A percentile compares a stretch with the other conserved stretches of the same genome.
phyloP scores from a whole-genome alignment of 805 yeast genomes.

The Zygotorulaspora florentina region DNA sequence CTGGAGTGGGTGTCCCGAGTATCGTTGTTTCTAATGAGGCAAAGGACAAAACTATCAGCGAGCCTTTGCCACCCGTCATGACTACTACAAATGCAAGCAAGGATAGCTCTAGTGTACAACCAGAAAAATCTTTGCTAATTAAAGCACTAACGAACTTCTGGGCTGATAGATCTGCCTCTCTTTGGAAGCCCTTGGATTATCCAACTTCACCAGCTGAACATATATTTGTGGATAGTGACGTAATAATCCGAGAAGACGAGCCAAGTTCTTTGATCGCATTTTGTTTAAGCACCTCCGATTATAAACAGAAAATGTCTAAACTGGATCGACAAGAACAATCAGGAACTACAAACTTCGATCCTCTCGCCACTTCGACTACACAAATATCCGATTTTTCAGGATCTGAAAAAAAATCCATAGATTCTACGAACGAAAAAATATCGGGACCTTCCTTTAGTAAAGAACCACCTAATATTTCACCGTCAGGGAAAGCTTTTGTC shows the following conservation, averaged over 20 bases:
- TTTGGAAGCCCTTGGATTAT: conserved; percentile 89
- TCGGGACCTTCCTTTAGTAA: conserved; percentile 1
- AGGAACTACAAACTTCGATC: conserved; percentile 4
- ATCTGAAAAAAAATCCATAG: conserved; percentile 7
- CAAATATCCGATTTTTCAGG: conserved; percentile 5
- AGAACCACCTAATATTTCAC: conserved; percentile 2
- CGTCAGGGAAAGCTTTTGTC: conserved; percentile 2
- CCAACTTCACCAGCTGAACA: conserved; percentile 80
- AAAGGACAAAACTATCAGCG: conserved; percentile 8
- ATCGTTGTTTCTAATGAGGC: conserved; percentile 10
- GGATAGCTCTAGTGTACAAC: conserved; percentile 36
- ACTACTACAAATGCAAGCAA: conserved; percentile 21
- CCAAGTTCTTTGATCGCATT: conserved; percentile 93
- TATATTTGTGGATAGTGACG: conserved; percentile 88
- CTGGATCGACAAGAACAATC: conserved; percentile 18
- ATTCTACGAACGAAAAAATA: conserved; percentile 2
- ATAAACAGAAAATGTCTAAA: conserved; percentile 55
- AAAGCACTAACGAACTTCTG: conserved; percentile 85
- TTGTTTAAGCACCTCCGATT: conserved; percentile 82
- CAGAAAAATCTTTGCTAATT: conserved; percentile 73
- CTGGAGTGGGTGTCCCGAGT: conserved; percentile 4
- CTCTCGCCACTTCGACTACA: conserved; percentile 2
- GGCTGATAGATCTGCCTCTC: conserved; percentile 94
- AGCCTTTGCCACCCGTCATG: conserved; percentile 23
- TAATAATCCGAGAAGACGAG: conserved; percentile 91